Conservation (phyloP, 495 filamentous ascomycete species). For the Bombardia bombarda region DNA sequence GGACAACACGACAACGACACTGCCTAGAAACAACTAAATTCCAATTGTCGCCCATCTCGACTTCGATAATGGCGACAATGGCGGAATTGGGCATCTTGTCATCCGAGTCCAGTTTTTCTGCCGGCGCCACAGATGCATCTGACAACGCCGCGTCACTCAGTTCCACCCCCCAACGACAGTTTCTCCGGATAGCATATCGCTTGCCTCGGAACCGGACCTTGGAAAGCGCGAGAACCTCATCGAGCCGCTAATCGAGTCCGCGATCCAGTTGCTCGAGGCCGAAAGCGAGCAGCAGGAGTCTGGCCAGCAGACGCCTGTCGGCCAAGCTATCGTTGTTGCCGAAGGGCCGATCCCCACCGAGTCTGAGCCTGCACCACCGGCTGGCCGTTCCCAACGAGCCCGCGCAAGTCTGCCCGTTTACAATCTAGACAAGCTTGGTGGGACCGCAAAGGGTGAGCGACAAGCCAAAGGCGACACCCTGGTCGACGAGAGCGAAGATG, state of each 20-base stretch:
- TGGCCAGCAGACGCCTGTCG: slow-evolving; percentile 20
- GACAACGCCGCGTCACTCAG: slow-evolving; percentile 10
- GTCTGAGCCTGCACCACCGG: slow-evolving; percentile 6
- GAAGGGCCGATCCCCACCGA: slow-evolving; percentile 7
- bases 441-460: slow-evolving; percentile 38
- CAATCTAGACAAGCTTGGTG: slow-evolving; percentile 45
- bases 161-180: slow-evolving; percentile 41
- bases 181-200: slow-evolving; percentile 36
- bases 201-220: slow-evolving; percentile 30
- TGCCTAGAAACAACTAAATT: no score
- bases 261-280: slow-evolving; percentile 13
- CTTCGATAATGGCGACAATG: background rate
- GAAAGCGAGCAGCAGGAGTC: slow-evolving; percentile 11
- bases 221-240: slow-evolving; percentile 13
- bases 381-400: slow-evolving; percentile 34
- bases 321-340: slow-evolving; percentile 32
- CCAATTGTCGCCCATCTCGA: background rate
- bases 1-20: no score
- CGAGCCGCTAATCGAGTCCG: slow-evolving; percentile 12
- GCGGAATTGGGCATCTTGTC: background rate
- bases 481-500: slow-evolving; percentile 10
- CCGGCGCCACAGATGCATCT: background rate
- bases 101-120: background rate
- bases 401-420: slow-evolving; percentile 42
- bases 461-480: slow-evolving; percentile 28